A percentile compares a stretch with the other conserved stretches of the same genome.
phyloP scores from a whole-genome alignment of 352 stramenopile species.

The Phytophthora sansomeana region DNA sequence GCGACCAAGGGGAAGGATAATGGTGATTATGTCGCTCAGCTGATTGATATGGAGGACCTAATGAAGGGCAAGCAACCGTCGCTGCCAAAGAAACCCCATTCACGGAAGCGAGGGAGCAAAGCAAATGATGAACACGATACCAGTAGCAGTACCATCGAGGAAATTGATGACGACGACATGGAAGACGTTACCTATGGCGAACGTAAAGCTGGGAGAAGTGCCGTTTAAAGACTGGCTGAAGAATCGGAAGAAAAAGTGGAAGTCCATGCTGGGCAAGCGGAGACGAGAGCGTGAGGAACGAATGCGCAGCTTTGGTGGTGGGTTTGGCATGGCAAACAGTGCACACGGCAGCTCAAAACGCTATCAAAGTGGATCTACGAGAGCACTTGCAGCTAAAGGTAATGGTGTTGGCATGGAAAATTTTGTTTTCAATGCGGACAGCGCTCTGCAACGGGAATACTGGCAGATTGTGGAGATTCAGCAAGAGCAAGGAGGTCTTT shows the following conservation, averaged over 20 bases:
- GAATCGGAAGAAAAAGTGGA: conserved; percentile 83
- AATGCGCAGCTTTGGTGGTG: conserved; percentile 41
- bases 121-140: conserved; percentile 21
- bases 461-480: conserved; percentile 89
- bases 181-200: conserved; percentile 15
- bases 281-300: conserved; percentile 69
- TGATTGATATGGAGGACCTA: conserved; percentile 83
- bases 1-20: conserved; percentile 31
- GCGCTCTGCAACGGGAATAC: conserved; percentile 62
- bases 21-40: conserved; percentile 59
- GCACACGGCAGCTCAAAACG: conserved; percentile 43
- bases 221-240: conserved; percentile 67
- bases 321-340: conserved; percentile 41
- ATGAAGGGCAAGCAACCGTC: conserved; percentile 35
- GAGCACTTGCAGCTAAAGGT: conserved; percentile 22
- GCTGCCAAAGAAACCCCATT: conserved; percentile 9
- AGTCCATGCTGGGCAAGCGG: conserved; percentile 57
- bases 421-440: conserved; percentile 73
- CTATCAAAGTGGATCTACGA: conserved; percentile 40
- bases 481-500: conserved; percentile 83
- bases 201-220: conserved; percentile 68
- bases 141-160: conserved; percentile 27
- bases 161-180: conserved; percentile 38
- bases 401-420: conserved; percentile 82
- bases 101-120: conserved; percentile 27